Percentiles rank a stretch among this genome's conserved stretches.
Evolutionary conservation across 1,284 basidiomycete species (phyloP).

Genomic region (Filobasidium uniguttulatum): DNA sequence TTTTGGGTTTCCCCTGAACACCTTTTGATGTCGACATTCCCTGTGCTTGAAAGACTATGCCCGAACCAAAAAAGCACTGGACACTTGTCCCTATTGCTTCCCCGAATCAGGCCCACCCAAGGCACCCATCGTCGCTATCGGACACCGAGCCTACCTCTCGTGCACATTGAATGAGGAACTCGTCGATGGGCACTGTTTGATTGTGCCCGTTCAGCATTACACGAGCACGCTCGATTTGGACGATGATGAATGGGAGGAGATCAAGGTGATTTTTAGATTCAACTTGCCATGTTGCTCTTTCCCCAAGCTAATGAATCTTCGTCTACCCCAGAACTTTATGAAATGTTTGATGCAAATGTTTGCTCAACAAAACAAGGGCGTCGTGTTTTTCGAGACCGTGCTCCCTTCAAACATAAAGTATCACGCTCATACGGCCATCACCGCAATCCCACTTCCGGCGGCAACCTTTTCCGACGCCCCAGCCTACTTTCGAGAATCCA

Average conservation of each 20-base stretch:
- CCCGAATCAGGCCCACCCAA: constrained; percentile 61
- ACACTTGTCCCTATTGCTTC: constrained; percentile 75
- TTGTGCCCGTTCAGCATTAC: constrained; percentile 91
- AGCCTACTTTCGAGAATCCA: constrained; percentile 91
- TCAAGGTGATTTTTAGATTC: constrained; percentile 47
- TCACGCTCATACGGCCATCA: constrained; percentile 84
- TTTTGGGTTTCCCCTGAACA: background rate
- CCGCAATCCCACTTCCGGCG: constrained; percentile 77
- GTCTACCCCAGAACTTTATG: constrained; percentile 74
- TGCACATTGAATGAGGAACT: constrained; percentile 77
- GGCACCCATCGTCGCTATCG: constrained; percentile 75
- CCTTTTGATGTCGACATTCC: background rate
- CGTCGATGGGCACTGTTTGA: constrained; percentile 75
- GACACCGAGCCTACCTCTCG: constrained; percentile 75
- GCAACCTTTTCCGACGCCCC: constrained; percentile 71
- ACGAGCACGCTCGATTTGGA: constrained; percentile 83
- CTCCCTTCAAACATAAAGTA: constrained; percentile 52
- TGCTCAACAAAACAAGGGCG: constrained; percentile 72
- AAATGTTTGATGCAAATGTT: constrained; percentile 95
- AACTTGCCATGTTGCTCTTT: background rate
- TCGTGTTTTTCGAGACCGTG: constrained; percentile 89
- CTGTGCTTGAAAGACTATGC: constrained; percentile 61
- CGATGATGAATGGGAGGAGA: constrained; percentile 96
- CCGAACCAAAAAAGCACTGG: constrained; percentile 76
- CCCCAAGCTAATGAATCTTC: background rate